phyloP scores from a whole-genome alignment of 2,329 filamentous ascomycete genomes.

The Emergomyces orientalis region DNA sequence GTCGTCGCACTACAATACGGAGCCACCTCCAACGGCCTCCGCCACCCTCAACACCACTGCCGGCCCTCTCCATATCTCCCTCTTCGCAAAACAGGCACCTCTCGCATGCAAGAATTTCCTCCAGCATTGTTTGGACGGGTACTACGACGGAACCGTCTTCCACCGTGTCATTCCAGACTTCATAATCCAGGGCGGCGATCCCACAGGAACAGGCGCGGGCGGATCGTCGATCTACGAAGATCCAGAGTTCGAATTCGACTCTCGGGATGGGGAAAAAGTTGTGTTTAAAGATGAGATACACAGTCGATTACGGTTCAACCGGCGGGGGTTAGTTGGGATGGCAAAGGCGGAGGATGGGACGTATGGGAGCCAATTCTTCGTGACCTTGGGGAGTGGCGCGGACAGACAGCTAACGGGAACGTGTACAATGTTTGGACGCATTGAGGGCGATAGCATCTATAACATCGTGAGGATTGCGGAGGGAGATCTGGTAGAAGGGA shows the following conservation, averaged over 20 bases:
- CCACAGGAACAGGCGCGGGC: conserved; percentile 82
- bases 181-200: conserved; percentile 89
- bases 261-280: conserved; percentile 45
- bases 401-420: conserved; percentile 76
- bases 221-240: conserved; percentile 89
- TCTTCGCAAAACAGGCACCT: conserved; percentile 91
- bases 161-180: conserved; percentile 88
- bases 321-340: conserved; percentile 87
- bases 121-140: conserved; percentile 87
- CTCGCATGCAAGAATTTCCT: conserved; percentile 91
- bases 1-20: conserved; percentile 87
- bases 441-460: conserved; percentile 91
- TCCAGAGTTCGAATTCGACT: conserved; percentile 46
- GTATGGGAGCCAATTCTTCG: conserved; percentile 95
- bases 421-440: conserved; percentile 87
- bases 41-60: conserved; percentile 82
- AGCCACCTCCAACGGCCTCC: conserved; percentile 87
- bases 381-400: conserved; percentile 67
- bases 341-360: conserved; percentile 65
- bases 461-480: conserved; percentile 92
- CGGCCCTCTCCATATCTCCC: conserved; percentile 81
- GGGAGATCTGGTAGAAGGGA: conserved; percentile 66
- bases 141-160: conserved; percentile 90
- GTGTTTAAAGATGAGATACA: conserved; percentile 86
- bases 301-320: conserved; percentile 82